phyloP scores from a whole-genome alignment of 2,329 filamentous ascomycete genomes.

The Microsporum canis region DNA sequence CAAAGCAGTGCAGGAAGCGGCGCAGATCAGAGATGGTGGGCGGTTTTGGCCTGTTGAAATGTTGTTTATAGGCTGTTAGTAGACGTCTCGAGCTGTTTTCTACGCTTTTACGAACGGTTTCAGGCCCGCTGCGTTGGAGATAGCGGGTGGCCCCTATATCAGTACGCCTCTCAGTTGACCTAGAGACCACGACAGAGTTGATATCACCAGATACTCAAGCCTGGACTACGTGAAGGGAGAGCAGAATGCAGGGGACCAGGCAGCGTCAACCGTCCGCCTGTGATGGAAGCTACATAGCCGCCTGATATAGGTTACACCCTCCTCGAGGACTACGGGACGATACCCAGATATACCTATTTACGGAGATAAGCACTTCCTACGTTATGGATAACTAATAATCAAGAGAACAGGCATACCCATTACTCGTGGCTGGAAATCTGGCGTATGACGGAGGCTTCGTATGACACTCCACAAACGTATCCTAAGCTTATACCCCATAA shows the following conservation, averaged over 20 bases:
- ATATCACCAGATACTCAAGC: background rate
- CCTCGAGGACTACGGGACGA: background rate
- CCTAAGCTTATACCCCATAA: no score
- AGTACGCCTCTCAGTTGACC: background rate
- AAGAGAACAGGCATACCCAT: no score
- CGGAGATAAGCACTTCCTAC: background rate
- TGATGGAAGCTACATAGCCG: background rate
- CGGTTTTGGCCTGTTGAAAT: no score
- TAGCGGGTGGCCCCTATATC: background rate
- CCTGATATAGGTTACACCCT: background rate
- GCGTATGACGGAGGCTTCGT: background rate
- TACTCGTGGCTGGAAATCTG: background rate
- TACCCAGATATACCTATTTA: background rate
- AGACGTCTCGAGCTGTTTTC: background rate
- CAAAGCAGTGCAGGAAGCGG: background rate
- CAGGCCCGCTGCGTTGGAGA: background rate
- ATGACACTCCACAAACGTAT: no score
- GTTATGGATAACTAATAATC: background rate
- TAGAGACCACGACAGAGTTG: background rate
- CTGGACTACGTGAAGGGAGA: background rate
- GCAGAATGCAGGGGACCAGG: background rate
- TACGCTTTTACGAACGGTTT: background rate
- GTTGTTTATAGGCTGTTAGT: background rate
- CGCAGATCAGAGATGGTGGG: background rate
- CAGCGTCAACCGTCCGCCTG: background rate